Conservation (phyloP, 140 eudicot species). For the Cichorium intybus region DNA sequence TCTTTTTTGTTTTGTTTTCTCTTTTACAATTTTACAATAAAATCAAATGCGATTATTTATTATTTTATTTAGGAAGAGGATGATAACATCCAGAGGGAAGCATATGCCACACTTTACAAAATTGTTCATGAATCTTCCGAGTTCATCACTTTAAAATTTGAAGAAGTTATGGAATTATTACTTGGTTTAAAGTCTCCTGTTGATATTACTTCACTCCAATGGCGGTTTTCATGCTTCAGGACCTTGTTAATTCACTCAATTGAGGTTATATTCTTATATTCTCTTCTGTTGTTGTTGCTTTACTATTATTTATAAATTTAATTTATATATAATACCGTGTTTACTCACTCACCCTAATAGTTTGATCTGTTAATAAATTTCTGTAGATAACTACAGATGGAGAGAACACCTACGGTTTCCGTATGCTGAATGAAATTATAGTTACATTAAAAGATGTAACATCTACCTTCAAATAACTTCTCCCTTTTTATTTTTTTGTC, state of each 20-base stretch:
- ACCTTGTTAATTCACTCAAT: slow-evolving; percentile 66
- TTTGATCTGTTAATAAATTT: slow-evolving; percentile 5
- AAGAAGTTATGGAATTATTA: slow-evolving; percentile 66
- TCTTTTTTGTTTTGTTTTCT: no score
- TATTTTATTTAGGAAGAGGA: slow-evolving; percentile 47
- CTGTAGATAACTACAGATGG: slow-evolving; percentile 65
- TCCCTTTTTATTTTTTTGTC: slow-evolving; percentile 10
- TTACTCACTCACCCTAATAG: slow-evolving; percentile 11
- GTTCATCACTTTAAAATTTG: slow-evolving; percentile 67
- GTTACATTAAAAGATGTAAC: slow-evolving; percentile 90
- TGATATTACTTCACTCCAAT: slow-evolving; percentile 42
- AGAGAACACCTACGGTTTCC: slow-evolving; percentile 70
- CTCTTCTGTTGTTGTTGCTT: slow-evolving; percentile 1
- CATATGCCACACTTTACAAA: slow-evolving; percentile 62
- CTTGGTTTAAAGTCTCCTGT: slow-evolving; percentile 63
- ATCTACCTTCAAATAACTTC: slow-evolving; percentile 12
- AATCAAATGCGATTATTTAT: not conserved
- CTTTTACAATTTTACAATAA: not conserved
- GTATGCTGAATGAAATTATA: slow-evolving; percentile 84
- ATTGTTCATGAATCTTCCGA: slow-evolving; percentile 65
- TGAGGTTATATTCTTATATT: slow-evolving; percentile 39
- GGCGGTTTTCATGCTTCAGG: slow-evolving; percentile 65
- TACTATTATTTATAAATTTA: not conserved
- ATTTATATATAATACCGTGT: slow-evolving; percentile 5
- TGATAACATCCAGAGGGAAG: slow-evolving; percentile 53